Conservation (phyloP, 2,329 filamentous ascomycete genomes). For the Coleophoma crateriformis region DNA sequence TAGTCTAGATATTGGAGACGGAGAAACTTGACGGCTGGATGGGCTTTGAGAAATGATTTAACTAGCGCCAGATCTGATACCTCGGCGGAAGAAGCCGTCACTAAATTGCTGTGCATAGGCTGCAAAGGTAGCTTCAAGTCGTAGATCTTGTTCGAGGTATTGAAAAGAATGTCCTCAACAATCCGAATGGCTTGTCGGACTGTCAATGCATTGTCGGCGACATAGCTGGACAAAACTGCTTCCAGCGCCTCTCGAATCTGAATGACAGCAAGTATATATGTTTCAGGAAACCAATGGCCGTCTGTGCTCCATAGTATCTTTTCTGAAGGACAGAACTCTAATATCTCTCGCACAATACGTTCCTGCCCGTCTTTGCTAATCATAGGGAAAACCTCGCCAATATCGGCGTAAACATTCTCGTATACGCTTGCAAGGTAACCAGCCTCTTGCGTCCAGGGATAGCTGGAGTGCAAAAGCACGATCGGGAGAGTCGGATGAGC, state of each 20-base stretch:
- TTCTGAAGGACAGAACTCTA: conserved; percentile 69
- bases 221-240: conserved; percentile 61
- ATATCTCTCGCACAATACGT: conserved; percentile 60
- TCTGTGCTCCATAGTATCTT: conserved; percentile 80
- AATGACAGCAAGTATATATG: conserved; percentile 64
- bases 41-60: conserved; percentile 38
- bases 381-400: conserved; percentile 78
- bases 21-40: conserved; percentile 56
- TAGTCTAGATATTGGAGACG: conserved; percentile 76
- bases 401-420: conserved; percentile 74
- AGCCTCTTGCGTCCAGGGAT: conserved; percentile 74
- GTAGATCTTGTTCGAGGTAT: conserved; percentile 74
- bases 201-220: conserved; percentile 57
- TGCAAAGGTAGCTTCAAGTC: conserved; percentile 44
- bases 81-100: conserved; percentile 16
- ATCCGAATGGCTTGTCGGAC: conserved; percentile 56
- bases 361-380: conserved; percentile 73
- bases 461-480: conserved; percentile 74
- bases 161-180: conserved; percentile 65
- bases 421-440: conserved; percentile 76
- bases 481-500: conserved; percentile 65
- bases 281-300: conserved; percentile 75
- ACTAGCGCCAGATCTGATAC: conserved; percentile 20
- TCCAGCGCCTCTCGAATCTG: conserved; percentile 69
- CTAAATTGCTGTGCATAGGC: conserved; percentile 7